Evolutionary conservation across 495 filamentous ascomycete species (phyloP), one percentile per base, ranked within the genome.

Genomic region (Hyaloscypha variabilis): DNA sequence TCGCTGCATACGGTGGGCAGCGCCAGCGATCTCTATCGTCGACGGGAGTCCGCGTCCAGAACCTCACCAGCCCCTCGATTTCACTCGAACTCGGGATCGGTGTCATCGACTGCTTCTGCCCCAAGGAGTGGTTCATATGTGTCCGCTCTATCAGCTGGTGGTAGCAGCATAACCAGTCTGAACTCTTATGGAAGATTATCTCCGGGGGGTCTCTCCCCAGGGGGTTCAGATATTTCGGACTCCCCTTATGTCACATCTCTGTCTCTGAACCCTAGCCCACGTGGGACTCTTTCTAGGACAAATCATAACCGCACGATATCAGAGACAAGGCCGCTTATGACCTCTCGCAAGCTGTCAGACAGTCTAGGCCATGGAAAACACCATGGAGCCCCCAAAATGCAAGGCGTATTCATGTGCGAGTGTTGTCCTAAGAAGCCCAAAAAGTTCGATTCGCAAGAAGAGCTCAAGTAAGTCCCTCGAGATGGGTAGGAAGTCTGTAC

Each of bases 401-500:
- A 80, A 23, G 76, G 79, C 24, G 64, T 88, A 3, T 92, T 84
- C 71, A 95, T 97, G 71, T 99, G 95, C 76, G 92, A 97, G 70
- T 99, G 95, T 75, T 99, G 95, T 79, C 95, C 94, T 1, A 98
- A 99, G 77, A 99, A 98, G 76, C 95, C 95, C 1, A 97, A 97
- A 74, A 97, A 97, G 71, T 99, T 99, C 71, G 93, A 98, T 64
- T 92, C 84, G 6, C 78, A 85, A 67, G 89, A 93, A 52, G 94
- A 97, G 63, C 81, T 98, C 55, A 89, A 87, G 95, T 97, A 85
- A 77, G 90, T 81, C 39, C 39, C 14, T 17, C 19, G 6, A 46
- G 4, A 19, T 17, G 13, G 2, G 4, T 14, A 19, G 39, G 39
- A 46, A 17, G 17, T 17, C 4, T 17, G 11, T 19, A 46, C 39